phyloP scores from a whole-genome alignment of 768 basidiomycete genomes.

The Multifurca ochricompacta region DNA sequence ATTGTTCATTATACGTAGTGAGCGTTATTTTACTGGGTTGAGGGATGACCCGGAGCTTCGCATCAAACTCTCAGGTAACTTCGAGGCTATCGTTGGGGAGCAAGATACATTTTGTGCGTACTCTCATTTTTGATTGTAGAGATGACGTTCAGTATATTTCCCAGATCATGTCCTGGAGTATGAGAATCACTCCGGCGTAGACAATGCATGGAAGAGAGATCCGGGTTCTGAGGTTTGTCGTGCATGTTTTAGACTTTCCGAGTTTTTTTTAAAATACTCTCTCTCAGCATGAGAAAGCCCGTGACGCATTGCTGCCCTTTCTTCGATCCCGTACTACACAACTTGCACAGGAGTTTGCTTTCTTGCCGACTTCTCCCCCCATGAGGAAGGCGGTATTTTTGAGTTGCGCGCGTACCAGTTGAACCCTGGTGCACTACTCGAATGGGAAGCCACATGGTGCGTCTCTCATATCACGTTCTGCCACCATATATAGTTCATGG shows the following conservation, averaged over 20 bases:
- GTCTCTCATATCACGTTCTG: conserved; percentile 16
- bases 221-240: conserved; percentile 54
- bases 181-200: conserved; percentile 86
- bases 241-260: not conserved
- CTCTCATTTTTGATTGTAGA: not conserved
- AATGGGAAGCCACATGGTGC: conserved; percentile 94
- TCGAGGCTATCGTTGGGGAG: conserved; percentile 86
- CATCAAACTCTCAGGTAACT: conserved; percentile 88
- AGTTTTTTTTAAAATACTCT: not conserved
- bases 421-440: conserved; percentile 81
- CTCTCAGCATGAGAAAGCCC: conserved; percentile 55
- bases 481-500: not conserved
- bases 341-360: conserved; percentile 89
- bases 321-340: conserved; percentile 67
- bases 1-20: conserved; percentile 37
- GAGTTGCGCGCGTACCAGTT: conserved; percentile 87
- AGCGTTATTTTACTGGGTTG: conserved; percentile 77
- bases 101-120: conserved; percentile 75
- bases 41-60: conserved; percentile 63
- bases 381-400: conserved; percentile 82
- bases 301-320: conserved; percentile 69
- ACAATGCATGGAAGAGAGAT: conserved; percentile 62
- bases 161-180: conserved; percentile 79
- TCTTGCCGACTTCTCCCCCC: conserved; percentile 90
- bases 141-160: conserved; percentile 2